Base-by-base conservation (phyloP, 208 protist genomes). In the Angomonas deanei region DNA sequence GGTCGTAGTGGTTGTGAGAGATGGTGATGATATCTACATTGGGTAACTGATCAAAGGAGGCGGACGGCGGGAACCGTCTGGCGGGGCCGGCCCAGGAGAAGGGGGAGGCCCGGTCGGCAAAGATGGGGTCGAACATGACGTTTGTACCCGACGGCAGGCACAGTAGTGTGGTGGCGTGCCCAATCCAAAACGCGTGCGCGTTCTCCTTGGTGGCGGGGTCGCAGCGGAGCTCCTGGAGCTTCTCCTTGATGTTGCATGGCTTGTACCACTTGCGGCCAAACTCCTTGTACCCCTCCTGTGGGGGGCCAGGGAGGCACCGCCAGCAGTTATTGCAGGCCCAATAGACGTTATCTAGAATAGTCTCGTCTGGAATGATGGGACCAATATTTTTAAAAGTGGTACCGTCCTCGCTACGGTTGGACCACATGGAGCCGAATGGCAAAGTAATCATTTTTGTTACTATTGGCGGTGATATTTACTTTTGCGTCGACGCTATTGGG, bases 1-100 rank as follows among this genome's bases (percentile, higher is more conserved):
- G 88, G 59, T 97, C 91, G 68, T 91, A 95, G 72, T 97, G 91
- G 64, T 93, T 90, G 72, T 97, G 91, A 27, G 78, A 89, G 21
- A 97, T 33, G 24, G 82, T 61, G 17, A 93, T 73, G 28, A 92
- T 80, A 70, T 96, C 76, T 3, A 93, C 64, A 1, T 28, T 48
- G n/a, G 88, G 86, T 27, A 94, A 72, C 47, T 93, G 75, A 8
- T 56, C 67, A 0, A 85, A 48, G 3, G 68, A 65, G 1, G 75
- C 65, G 17, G 72, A 47, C 0, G 79, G 65, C 11, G 76, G 70
- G 30, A 70, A 75, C 21, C 74, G 48, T 19, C 75, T 66, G 13
- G 39, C n/a, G 24, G 83, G 83, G 1, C 86, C 90, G 3, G 54
- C 49, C 48, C 82, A 91, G 11, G 64, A 68, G n/a, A 88, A 10